Conservation (phyloP, 1,139 yeast species). For the Pneumocystis murina region DNA sequence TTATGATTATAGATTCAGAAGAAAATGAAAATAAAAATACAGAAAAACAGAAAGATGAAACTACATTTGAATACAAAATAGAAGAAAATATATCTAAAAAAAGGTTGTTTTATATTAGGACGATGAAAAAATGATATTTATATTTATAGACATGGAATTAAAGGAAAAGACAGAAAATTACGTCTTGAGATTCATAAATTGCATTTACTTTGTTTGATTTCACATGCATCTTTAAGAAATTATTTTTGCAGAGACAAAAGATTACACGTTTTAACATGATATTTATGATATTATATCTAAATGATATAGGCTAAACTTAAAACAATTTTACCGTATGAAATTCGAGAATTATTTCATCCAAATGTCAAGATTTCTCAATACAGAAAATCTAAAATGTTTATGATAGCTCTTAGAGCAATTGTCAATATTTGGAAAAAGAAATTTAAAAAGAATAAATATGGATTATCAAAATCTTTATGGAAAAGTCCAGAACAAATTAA, state of each 20-base stretch:
- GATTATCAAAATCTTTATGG: conserved; percentile 9
- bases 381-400: conserved; percentile 48
- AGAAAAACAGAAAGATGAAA: background rate
- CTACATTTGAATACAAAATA: background rate
- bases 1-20: background rate
- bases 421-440: conserved; percentile 30
- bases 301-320: conserved; percentile 15
- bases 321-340: conserved; percentile 32
- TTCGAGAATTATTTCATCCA: conserved; percentile 37
- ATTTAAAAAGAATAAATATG: conserved; percentile 17
- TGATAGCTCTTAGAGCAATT: conserved; percentile 58
- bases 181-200: conserved; percentile 46
- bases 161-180: conserved; percentile 40
- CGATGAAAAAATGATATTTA: background rate
- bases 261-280: conserved; percentile 23
- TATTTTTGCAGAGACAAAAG: conserved; percentile 47
- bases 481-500: conserved; percentile 1
- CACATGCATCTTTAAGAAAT: conserved; percentile 60
- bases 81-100: background rate
- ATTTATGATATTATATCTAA: background rate
- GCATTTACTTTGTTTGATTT: conserved; percentile 41
- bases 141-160: conserved; percentile 22
- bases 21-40: background rate
- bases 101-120: background rate
- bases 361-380: conserved; percentile 26